These are phyloP conservation scores for Penicillium roqueforti DNA, from an alignment of 495 filamentous ascomycete genomes.

Conservation along the genomic window DNA sequence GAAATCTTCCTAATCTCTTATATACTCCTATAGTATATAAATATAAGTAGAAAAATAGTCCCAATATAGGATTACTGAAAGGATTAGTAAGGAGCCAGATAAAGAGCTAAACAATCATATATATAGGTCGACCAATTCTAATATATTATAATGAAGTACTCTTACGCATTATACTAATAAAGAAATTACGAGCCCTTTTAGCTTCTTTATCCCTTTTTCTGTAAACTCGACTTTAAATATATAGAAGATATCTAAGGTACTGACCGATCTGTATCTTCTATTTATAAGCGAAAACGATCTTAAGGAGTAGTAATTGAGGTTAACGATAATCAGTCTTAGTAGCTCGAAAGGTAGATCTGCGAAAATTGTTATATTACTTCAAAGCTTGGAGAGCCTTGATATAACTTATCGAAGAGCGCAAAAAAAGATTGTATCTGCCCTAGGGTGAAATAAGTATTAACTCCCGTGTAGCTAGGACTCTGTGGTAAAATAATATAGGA, in stretches of 20 bases:
- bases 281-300: slow-evolving; percentile 1
- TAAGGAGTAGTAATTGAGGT: not conserved
- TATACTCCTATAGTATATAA: slow-evolving; percentile 7
- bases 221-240: not conserved
- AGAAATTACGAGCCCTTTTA: not conserved
- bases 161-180: not conserved
- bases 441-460: not conserved
- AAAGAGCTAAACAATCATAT: not conserved
- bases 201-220: slow-evolving; percentile 3
- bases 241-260: not conserved
- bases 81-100: not conserved
- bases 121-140: slow-evolving; percentile 6
- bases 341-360: slow-evolving; percentile 4
- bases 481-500: not conserved
- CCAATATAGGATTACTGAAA: slow-evolving; percentile 3
- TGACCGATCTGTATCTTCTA: not conserved
- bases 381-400: not conserved
- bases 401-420: not conserved
- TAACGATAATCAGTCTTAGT: not conserved
- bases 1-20: slow-evolving; percentile 5
- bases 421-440: not conserved
- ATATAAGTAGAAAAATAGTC: slow-evolving; percentile 9
- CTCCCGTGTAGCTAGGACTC: not conserved
- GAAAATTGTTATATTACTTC: not conserved
- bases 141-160: slow-evolving; percentile 7